Base-by-base conservation (phyloP, 2,329 filamentous ascomycete genomes). In the Rhynchosporium graminicola region DNA sequence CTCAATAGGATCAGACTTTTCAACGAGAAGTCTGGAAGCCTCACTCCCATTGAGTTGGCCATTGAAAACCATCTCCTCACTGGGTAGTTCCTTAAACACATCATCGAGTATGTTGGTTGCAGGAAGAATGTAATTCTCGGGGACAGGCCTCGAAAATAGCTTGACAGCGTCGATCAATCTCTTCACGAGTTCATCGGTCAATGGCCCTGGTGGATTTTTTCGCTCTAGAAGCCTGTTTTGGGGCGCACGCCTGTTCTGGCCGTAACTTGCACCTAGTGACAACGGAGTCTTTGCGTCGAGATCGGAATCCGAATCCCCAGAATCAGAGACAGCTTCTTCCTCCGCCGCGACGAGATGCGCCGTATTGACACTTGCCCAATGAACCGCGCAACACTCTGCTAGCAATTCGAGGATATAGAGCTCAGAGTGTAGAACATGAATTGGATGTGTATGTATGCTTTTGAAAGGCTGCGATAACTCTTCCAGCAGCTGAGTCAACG, bases 361-460 rank as follows among this genome's bases (percentile, higher is more conserved):
- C 3, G 28, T 50, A 28, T 78, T 76, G 48, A 81, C 71, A 45
- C 77, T 75, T 33, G 80, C 76, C 85, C 86, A 88, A 71, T 87
- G 81, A 59, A 82, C 81, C 57, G 81, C 80, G 68, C 85, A 89
- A 71, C 87, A 89, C 70, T 89, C 86, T 71, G 86, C 84, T 42
- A 86, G 79, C 47, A 89, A 77, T 54, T 83, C 80, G 56, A 89
- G 74, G n/a, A 88, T 77, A 69, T 87, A 89, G 54, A 86, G 77
- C 72, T 89, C 86, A 20, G 87, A 88, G 52, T 84, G 79, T 38
- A 88, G 76, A 57, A 89, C 79, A 70, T 87, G 83, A 43, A 79
- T 76, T 2, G 86, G 85, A 68, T 87, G 85, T 28, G 77, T 75
- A 51, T 79, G 74, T 60, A 83, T 76, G 29, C 66, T 75, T 64